These are phyloP conservation scores for Tricholoma matsutake DNA, from an alignment of 768 basidiomycete species.

Conservation along the genomic window DNA sequence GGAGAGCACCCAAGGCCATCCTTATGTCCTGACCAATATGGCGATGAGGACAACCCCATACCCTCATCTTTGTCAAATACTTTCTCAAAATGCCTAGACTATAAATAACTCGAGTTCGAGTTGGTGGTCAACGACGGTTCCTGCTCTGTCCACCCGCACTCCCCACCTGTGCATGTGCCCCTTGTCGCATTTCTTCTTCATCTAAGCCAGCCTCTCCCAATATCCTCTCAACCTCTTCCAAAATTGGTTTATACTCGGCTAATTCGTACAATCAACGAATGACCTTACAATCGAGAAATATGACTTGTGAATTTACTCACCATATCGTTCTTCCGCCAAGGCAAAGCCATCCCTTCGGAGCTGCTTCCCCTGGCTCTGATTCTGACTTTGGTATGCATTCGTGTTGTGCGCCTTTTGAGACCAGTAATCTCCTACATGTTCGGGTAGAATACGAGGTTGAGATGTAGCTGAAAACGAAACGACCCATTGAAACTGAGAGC, in stretches of 20 bases:
- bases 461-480: neutral
- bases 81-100: no score
- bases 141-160: constrained; percentile 48
- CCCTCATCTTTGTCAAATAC: no score
- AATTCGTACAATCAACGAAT: neutral
- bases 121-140: neutral
- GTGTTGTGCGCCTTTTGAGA: constrained; percentile 60
- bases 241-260: constrained; percentile 80
- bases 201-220: constrained; percentile 81
- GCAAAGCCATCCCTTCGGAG: constrained; percentile 76
- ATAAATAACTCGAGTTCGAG: no score
- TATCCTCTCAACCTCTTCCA: constrained; percentile 82
- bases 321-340: constrained; percentile 70
- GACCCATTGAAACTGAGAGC: no score
- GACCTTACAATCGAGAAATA: neutral
- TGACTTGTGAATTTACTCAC: constrained; percentile 34
- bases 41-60: no score
- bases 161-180: constrained; percentile 48
- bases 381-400: constrained; percentile 41
- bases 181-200: constrained; percentile 71
- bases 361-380: constrained; percentile 58
- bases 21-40: no score
- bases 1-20: no score
- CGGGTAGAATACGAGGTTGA: neutral
- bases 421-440: constrained; percentile 71